These are phyloP conservation scores for Mortierella antarctica DNA, from an alignment of 192 early-diverging fungal genomes.

Conservation along the genomic window DNA sequence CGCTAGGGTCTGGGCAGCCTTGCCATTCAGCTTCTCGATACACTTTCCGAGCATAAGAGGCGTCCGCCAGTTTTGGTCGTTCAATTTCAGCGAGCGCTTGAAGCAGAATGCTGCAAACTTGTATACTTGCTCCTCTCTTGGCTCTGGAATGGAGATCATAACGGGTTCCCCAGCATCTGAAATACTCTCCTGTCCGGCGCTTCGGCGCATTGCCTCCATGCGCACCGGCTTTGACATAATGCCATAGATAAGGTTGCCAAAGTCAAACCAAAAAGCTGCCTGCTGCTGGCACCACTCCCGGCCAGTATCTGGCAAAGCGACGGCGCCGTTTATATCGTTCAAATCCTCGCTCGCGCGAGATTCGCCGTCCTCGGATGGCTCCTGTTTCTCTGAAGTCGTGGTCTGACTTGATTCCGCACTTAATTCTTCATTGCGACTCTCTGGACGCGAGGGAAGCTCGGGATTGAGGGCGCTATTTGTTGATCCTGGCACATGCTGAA, in stretches of 20 bases:
- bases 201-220: constrained; percentile 59
- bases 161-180: constrained; percentile 21
- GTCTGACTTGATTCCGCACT: no score
- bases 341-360: background rate
- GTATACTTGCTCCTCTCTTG: constrained; percentile 47
- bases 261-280: constrained; percentile 59
- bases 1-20: constrained; percentile 55
- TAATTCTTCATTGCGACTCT: no score
- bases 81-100: constrained; percentile 39
- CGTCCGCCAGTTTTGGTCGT: constrained; percentile 45
- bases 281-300: constrained; percentile 43
- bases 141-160: constrained; percentile 33
- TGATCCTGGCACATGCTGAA: background rate
- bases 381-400: no score
- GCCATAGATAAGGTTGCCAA: constrained; percentile 61
- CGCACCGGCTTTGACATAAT: constrained; percentile 63
- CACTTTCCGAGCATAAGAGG: constrained; percentile 65
- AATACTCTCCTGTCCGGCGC: constrained; percentile 8
- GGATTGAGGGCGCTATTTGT: background rate
- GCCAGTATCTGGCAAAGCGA: background rate
- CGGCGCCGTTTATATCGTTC: background rate
- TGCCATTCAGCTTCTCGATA: constrained; percentile 56
- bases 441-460: no score
- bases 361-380: constrained; percentile 10
- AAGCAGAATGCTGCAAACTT: constrained; percentile 57